Conservation (phyloP, 495 filamentous ascomycete genomes). For the Baudoinia panamericana region DNA sequence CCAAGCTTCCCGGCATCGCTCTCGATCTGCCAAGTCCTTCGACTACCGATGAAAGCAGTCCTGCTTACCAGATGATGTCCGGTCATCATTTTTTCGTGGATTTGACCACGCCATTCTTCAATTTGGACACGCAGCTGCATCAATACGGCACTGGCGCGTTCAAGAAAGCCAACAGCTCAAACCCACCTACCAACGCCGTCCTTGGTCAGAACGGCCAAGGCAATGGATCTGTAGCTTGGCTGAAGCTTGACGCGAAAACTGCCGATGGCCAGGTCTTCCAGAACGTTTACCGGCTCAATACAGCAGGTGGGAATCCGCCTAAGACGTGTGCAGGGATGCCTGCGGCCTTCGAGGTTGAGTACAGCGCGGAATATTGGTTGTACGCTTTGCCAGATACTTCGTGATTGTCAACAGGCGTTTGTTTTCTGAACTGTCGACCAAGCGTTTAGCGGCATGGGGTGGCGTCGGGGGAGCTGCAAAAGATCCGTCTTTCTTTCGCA, state of each 20-base stretch:
- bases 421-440: not conserved
- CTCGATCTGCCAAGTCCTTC: conserved; percentile 40
- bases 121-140: conserved; percentile 45
- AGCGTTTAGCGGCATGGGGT: not conserved
- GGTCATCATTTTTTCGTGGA: conserved; percentile 72
- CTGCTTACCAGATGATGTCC: conserved; percentile 45
- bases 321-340: conserved; percentile 56
- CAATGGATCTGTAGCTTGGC: conserved; percentile 59
- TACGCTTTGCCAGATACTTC: conserved; percentile 8
- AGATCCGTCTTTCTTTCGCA: not conserved
- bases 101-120: conserved; percentile 61
- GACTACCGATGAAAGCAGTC: conserved; percentile 26
- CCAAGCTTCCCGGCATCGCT: conserved; percentile 35
- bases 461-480: not conserved
- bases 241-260: conserved; percentile 36
- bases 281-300: conserved; percentile 75
- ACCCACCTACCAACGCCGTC: conserved; percentile 46
- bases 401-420: not conserved
- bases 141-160: conserved; percentile 47
- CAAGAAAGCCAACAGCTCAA: conserved; percentile 35
- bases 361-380: conserved; percentile 60
- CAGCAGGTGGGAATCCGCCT: conserved; percentile 68
- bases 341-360: conserved; percentile 55
- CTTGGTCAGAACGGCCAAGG: conserved; percentile 37
- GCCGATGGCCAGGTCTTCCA: conserved; percentile 43